phyloP scores from a whole-genome alignment of 306 rosid genomes.

The Begonia fuchsioides region DNA sequence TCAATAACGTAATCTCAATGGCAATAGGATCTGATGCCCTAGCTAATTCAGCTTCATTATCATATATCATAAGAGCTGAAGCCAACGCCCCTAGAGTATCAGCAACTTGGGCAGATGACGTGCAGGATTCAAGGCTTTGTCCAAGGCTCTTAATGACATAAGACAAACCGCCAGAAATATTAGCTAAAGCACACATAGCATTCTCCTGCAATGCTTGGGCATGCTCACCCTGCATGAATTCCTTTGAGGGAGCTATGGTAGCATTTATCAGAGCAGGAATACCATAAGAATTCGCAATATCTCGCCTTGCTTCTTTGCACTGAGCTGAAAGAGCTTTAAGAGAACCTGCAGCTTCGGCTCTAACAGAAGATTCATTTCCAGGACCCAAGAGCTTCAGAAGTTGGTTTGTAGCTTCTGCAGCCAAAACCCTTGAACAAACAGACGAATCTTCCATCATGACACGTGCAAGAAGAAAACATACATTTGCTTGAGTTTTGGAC shows the following conservation, averaged over 20 bases:
- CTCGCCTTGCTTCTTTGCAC: conserved; percentile 90
- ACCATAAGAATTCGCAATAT: conserved; percentile 77
- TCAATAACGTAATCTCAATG: conserved; percentile 73
- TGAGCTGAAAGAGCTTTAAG: conserved; percentile 85
- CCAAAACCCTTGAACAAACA: conserved; percentile 66
- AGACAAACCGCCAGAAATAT: conserved; percentile 96
- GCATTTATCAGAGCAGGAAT: conserved; percentile 95
- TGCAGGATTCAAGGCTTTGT: conserved; percentile 97
- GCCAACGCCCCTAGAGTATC: conserved; percentile 97
- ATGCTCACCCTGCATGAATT: conserved; percentile 94
- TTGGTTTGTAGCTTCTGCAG: conserved; percentile 72
- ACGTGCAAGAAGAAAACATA: conserved; percentile 83
- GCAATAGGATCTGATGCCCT: conserved; percentile 69
- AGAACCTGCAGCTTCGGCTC: conserved; percentile 99
- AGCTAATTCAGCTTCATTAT: conserved; percentile 67
- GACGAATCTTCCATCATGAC: conserved; percentile 92
- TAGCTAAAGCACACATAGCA: conserved; percentile 98
- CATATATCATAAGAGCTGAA: conserved; percentile 98
- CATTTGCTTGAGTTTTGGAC: conserved; percentile 66
- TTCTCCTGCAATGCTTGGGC: conserved; percentile 98
- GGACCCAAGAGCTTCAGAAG: conserved; percentile 86
- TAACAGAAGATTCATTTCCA: conserved; percentile 78
- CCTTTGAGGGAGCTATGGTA: conserved; percentile 99
- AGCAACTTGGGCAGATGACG: conserved; percentile 72
- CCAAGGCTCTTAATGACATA: conserved; percentile 92